These are phyloP conservation scores for Lactifluus rugatus DNA, from an alignment of 768 basidiomycete species.

Conservation along the genomic window DNA sequence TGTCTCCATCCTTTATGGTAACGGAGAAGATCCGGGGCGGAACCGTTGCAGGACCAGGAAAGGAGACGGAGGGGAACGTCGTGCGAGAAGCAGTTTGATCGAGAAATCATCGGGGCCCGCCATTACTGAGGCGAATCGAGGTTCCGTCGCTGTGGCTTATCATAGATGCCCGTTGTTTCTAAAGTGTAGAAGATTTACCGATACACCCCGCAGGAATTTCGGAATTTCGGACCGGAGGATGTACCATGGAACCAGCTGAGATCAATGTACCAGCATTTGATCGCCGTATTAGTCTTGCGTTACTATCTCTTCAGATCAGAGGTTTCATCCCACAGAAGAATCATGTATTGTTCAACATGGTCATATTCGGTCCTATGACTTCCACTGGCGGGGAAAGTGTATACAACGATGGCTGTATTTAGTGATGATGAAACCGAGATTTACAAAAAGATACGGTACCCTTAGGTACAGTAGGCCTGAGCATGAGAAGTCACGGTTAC, in stretches of 20 bases:
- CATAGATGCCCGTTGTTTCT: not conserved
- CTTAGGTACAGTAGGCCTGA: too few species aligned
- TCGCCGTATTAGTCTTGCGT: not conserved
- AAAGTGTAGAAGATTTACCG: not conserved
- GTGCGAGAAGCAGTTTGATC: not conserved
- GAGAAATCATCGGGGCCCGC: too few species aligned
- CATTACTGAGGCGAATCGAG: not conserved
- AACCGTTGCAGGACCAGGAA: not conserved
- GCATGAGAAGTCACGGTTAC: too few species aligned
- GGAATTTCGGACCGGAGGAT: not conserved
- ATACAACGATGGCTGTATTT: not conserved
- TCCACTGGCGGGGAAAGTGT: too few species aligned
- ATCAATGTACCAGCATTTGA: not conserved
- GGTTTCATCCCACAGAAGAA: too few species aligned
- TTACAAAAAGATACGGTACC: too few species aligned
- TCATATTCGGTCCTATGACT: not conserved
- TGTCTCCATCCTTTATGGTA: not conserved
- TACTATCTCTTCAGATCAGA: not conserved
- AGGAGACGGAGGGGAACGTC: not conserved
- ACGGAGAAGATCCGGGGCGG: not conserved
- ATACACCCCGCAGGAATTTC: not conserved
- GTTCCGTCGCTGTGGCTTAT: not conserved
- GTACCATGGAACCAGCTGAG: not conserved
- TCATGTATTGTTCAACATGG: not conserved
- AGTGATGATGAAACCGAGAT: not conserved